phyloP scores from a whole-genome alignment of 176 grass and related monocot genomes.

The Sorghum bicolor region Sorghum_bicolor_NCBIv3 NC_012878.2:52705501-52706000 shows the following conservation, averaged over 20 bases:
- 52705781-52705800: background rate
- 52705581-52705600: background rate
- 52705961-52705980: constrained; percentile 1
- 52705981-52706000: constrained; percentile 4
- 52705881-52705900: background rate
- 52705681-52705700: background rate
- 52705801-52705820: background rate
- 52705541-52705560: background rate
- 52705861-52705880: background rate
- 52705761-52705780: background rate
- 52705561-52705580: background rate
- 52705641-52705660: background rate
- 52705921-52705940: background rate
- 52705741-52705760: constrained; percentile 21
- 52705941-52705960: background rate
- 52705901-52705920: background rate
- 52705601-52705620: background rate
- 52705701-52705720: background rate
- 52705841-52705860: background rate
- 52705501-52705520: background rate
- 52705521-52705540: too few relatives aligned
- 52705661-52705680: background rate
- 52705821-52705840: background rate
- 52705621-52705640: background rate
- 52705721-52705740: background rate